These are phyloP conservation scores for Xanthoparmelia taractica DNA, from an alignment of 495 filamentous ascomycete genomes.

Conservation along the genomic window DNA sequence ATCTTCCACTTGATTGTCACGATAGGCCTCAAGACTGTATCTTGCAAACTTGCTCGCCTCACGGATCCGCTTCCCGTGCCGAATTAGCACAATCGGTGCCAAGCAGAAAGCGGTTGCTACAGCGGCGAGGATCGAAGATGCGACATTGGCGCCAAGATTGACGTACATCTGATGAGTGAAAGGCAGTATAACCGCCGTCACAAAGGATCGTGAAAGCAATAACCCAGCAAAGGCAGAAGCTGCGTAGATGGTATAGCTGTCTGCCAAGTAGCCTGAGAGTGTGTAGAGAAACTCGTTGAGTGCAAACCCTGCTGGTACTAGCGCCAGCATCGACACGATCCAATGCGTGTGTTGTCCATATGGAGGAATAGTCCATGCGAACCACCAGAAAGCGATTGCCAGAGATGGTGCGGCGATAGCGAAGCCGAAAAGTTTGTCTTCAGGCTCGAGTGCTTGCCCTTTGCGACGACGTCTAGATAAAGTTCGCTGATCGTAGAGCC, in stretches of 20 bases:
- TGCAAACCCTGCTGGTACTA: slow-evolving; percentile 43
- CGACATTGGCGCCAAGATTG: slow-evolving; percentile 38
- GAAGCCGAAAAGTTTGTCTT: slow-evolving; percentile 46
- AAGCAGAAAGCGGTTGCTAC: slow-evolving; percentile 41
- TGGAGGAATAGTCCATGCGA: slow-evolving; percentile 47
- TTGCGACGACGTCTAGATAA: slow-evolving; percentile 27
- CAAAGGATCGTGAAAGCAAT: slow-evolving; percentile 37
- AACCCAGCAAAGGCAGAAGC: slow-evolving; percentile 46
- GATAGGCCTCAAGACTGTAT: no score
- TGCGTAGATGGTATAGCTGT: slow-evolving; percentile 45
- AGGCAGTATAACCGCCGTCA: slow-evolving; percentile 42
- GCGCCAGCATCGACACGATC: slow-evolving; percentile 37
- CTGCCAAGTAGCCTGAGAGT: slow-evolving; percentile 46
- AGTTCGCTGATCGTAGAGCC: slow-evolving; percentile 37
- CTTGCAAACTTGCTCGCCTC: slow-evolving; percentile 41
- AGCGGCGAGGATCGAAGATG: slow-evolving; percentile 38
- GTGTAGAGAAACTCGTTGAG: slow-evolving; percentile 44
- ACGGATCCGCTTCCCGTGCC: slow-evolving; percentile 38
- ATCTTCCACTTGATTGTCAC: no score
- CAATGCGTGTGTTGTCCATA: slow-evolving; percentile 30
- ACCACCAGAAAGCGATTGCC: slow-evolving; percentile 43
- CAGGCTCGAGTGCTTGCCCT: slow-evolving; percentile 32
- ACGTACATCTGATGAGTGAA: slow-evolving; percentile 41
- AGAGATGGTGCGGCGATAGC: slow-evolving; percentile 40
- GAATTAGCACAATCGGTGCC: slow-evolving; percentile 38